These are phyloP conservation scores for Podospora pseudopauciseta DNA, from an alignment of 495 filamentous ascomycete genomes.

Conservation along the genomic window DNA sequence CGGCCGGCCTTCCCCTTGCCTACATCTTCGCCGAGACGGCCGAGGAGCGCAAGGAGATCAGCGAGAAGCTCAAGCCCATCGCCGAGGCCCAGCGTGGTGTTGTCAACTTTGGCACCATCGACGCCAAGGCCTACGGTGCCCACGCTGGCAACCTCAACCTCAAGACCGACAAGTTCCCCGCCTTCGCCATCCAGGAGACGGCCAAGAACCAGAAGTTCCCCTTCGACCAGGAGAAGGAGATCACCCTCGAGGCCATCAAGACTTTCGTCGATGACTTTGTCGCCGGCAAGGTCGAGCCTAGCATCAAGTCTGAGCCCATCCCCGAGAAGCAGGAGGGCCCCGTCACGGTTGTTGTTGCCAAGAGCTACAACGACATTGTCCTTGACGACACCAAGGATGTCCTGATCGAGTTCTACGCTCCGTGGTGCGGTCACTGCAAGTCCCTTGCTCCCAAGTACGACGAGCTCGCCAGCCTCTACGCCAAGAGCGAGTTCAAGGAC, in stretches of 20 bases:
- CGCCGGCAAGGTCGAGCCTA: conserved; percentile 83
- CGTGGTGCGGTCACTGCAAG: conserved; percentile 99
- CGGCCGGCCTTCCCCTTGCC: conserved; percentile 85
- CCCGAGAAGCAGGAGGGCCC: conserved; percentile 92
- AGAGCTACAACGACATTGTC: conserved; percentile 90
- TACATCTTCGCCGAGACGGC: conserved; percentile 96
- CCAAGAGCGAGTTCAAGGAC: conserved; percentile 63
- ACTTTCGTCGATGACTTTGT: conserved; percentile 86
- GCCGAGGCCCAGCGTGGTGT: conserved; percentile 73
- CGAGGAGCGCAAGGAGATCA: conserved; percentile 80
- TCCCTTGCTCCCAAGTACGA: conserved; percentile 86
- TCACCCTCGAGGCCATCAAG: conserved; percentile 70
- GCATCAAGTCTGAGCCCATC: conserved; percentile 97
- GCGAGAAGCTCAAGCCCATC: conserved; percentile 59
- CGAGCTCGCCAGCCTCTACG: conserved; percentile 80
- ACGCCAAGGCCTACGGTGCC: conserved; percentile 90
- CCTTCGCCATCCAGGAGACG: conserved; percentile 96
- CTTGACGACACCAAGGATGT: conserved; percentile 95
- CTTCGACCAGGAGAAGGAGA: conserved; percentile 77
- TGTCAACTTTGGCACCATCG: conserved; percentile 97
- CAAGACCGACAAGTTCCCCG: conserved; percentile 88
- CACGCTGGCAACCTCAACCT: conserved; percentile 98
- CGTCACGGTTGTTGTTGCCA: conserved; percentile 85
- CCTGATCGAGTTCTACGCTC: conserved; percentile 96
- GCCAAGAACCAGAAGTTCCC: conserved; percentile 97